Base-by-base conservation (phyloP, 2,329 filamentous ascomycete species). In the Neocucurbitaria cava region DNA sequence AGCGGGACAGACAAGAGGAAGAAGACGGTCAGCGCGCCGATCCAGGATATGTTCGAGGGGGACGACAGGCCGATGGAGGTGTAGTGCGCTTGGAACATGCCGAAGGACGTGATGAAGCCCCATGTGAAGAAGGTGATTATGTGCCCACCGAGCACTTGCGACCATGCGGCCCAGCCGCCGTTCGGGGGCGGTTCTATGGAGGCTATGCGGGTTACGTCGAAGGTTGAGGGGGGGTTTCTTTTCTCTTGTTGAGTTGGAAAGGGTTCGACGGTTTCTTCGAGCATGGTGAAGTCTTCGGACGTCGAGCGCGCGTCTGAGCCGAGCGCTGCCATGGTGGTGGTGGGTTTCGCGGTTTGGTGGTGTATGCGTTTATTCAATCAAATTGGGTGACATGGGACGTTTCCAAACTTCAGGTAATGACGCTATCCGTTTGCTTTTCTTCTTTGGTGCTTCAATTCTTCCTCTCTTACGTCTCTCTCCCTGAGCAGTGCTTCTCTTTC, bases 121-220 rank as follows among this genome's bases (percentile, higher is more conserved):
- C 76, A 79, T 17, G 72, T 70, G 47, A 76, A 76, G 65, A 78
- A 78, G 2, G 78, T 56, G 41, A 77, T 73, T 61, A 78, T 69
- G 62, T 62, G 79, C 33, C 66, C 64, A 9, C 71, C 75, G 13
- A 77, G 48, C 6, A 78, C 77, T 60, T 77, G 77, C 13, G 77
- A 62, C 76, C 76, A 79, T 18, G 76, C 75, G 35, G 46, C 59
- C 24, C 80, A 62, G 1, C 83, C 83, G 3, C 83, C 83, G 54
- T 85, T 58, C 3, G 62, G 64, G 31, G 61, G 56, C 15, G 61
- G 56, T 38, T 61, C 58, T 21, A 49, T 56, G 5, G 58, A 59
- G 6, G 52, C 21, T n/a, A 56, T 30, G 15, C 49, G 35, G 15
- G 45, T 50, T 11, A 59, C 26, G 33, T 52, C 42, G 30, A 46